A percentile compares a stretch with the other conserved stretches of the same genome.
Evolutionary conservation across 352 stramenopile species (phyloP).

Genomic region (Globisporangium spiculum): DNA sequence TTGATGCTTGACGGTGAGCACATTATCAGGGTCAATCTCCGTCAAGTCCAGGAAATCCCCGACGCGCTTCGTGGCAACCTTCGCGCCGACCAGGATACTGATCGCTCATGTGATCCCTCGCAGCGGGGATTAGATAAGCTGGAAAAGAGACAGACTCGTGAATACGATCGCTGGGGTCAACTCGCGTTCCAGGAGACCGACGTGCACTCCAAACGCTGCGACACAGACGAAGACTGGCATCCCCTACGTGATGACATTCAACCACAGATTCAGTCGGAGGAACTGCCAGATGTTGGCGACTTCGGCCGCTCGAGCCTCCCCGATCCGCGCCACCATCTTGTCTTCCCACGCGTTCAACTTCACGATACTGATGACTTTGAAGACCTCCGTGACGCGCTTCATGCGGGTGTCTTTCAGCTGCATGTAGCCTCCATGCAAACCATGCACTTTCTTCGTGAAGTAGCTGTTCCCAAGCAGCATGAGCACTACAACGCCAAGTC

Average conservation of each 20-base stretch:
- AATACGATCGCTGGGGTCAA: neutral
- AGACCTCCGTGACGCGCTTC: neutral
- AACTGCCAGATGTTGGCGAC: neutral
- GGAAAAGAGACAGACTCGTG: neutral
- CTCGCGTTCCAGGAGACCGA: neutral
- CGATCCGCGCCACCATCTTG: neutral
- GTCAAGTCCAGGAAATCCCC: neutral
- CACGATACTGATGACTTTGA: neutral
- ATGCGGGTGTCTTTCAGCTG: neutral
- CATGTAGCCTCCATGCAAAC: neutral
- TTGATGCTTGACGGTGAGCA: neutral
- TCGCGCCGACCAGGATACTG: neutral
- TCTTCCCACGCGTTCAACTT: neutral
- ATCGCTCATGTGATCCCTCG: neutral
- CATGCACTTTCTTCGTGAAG: slow-evolving; percentile 20
- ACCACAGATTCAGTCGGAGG: neutral
- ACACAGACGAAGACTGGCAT: neutral
- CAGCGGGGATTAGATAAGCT: neutral
- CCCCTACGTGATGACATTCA: neutral
- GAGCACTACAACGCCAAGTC: slow-evolving; percentile 35
- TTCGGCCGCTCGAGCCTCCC: neutral
- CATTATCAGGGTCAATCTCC: neutral
- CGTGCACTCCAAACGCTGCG: neutral
- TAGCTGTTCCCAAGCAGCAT: slow-evolving; percentile 36
- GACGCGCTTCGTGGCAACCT: neutral